phyloP scores from a whole-genome alignment of 768 basidiomycete genomes.

The Phanerochaete carnosa region DNA sequence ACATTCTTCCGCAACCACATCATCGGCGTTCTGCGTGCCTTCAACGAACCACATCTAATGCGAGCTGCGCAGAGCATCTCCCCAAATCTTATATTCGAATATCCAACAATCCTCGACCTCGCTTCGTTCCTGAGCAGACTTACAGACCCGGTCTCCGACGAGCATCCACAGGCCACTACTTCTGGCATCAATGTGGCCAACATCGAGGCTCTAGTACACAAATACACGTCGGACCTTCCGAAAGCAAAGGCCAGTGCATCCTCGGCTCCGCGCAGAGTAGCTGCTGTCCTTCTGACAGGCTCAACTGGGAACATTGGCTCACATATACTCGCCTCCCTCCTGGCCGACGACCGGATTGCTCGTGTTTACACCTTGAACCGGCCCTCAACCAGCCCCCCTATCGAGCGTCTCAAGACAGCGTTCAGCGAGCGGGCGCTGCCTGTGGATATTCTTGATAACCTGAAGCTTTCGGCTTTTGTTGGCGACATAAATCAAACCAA shows the following conservation, averaged over 20 bases:
- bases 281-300: slow-evolving; percentile 9
- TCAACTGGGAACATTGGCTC: slow-evolving; percentile 13
- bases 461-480: not conserved
- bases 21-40: slow-evolving; percentile 6
- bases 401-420: not conserved
- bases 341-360: not conserved
- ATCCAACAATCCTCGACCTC: slow-evolving; percentile 8
- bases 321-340: slow-evolving; percentile 7
- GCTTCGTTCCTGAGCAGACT: not conserved
- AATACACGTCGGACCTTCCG: slow-evolving; percentile 2
- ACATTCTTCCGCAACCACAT: slow-evolving; percentile 16
- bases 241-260: not conserved
- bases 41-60: not conserved
- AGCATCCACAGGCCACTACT: not conserved
- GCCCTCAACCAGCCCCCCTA: not conserved
- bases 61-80: not conserved
- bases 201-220: slow-evolving; percentile 6
- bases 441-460: not conserved
- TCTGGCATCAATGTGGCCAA: not conserved
- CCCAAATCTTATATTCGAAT: slow-evolving; percentile 8
- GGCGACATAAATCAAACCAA: slow-evolving; percentile 1
- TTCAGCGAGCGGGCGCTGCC: slow-evolving; percentile 2
- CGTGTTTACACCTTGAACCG: slow-evolving; percentile 11
- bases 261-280: not conserved
- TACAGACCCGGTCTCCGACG: not conserved